These are phyloP conservation scores for Yamadazyma kanchanaburiensis DNA, from an alignment of 1,139 yeast genomes.

Conservation along the genomic window DNA sequence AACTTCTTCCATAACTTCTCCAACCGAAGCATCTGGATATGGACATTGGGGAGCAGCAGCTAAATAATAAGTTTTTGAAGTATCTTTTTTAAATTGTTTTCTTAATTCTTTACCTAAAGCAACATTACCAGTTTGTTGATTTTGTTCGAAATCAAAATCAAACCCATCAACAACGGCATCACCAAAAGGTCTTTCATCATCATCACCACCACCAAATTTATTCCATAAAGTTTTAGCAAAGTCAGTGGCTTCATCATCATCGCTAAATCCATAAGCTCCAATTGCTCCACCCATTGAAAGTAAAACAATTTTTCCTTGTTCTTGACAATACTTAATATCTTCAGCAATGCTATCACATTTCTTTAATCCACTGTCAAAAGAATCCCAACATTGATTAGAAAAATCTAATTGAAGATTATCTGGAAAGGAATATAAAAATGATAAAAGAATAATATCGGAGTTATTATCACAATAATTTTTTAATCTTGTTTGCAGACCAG, in stretches of 20 bases:
- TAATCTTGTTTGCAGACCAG: constrained; percentile 65
- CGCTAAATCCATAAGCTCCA: constrained; percentile 72
- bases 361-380: constrained; percentile 52
- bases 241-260: constrained; percentile 57
- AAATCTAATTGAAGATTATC: constrained; percentile 50
- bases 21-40: constrained; percentile 84
- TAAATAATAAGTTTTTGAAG: constrained; percentile 64
- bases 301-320: constrained; percentile 69
- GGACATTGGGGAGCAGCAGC: constrained; percentile 97
- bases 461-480: constrained; percentile 67
- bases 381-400: constrained; percentile 59
- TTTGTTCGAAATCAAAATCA: constrained; percentile 45
- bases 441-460: constrained; percentile 68
- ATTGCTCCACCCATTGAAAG: constrained; percentile 87
- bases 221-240: constrained; percentile 84
- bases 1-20: constrained; percentile 58
- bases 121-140: constrained; percentile 51
- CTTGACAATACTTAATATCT: constrained; percentile 83
- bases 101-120: constrained; percentile 64
- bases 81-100: constrained; percentile 47
- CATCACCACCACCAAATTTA: constrained; percentile 75
- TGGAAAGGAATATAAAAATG: constrained; percentile 72
- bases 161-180: constrained; percentile 44
- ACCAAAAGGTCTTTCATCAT: constrained; percentile 71
- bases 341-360: constrained; percentile 64